Base-by-base conservation (phyloP, 1,284 basidiomycete species). In the Ganoderma resinaceum region DNA sequence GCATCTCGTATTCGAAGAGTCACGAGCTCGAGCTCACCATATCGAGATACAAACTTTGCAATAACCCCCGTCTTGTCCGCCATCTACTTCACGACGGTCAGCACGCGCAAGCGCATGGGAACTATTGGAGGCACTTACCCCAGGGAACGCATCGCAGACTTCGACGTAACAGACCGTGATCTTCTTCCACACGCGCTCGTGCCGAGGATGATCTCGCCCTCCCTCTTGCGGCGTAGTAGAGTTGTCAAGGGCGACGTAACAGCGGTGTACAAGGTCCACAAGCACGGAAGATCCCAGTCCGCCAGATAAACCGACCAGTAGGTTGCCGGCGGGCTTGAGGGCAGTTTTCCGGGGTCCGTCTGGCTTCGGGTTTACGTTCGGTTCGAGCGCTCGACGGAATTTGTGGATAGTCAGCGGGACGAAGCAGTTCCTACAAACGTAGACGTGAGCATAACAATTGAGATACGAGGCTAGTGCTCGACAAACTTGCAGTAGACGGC, bases 401-500 rank as follows among this genome's bases (percentile, higher is more conserved):
- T 90, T 92, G 70, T 82, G 80, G 8, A 83, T 82, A 2, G 93
- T 81, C 42, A 91, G 82, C 2, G 87, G 84, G 58, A 84, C 82
- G 78, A 94, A 93, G 74, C 93, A 94, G 12, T 85, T 82, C 80
- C 92, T 94, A 72, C 3, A 59, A 49, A 23, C 29, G 66, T 20
- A 37, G 65, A 40, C 63, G 35, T 55, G 59, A 61, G 26, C 49
- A 52, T 53, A 42, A 62, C 61, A 20, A 68, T 31, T 31, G 1
- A 43, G 57, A 66, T 33, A n/a, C 40, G 42, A 29, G 11, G 37
- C 31, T 66, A 12, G 29, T 35, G 31, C 9, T 38, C 65, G 65
- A 77, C 88, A 76, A 76, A 93, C 92, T 89, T 93, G 91, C 93
- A 95, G 77, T 94, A 95, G 20, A 93, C 90, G 31, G 91, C 88